Evolutionary conservation across 164 flowering plant species (phyloP).

Genomic region (Macadamia integrifolia): DNA sequence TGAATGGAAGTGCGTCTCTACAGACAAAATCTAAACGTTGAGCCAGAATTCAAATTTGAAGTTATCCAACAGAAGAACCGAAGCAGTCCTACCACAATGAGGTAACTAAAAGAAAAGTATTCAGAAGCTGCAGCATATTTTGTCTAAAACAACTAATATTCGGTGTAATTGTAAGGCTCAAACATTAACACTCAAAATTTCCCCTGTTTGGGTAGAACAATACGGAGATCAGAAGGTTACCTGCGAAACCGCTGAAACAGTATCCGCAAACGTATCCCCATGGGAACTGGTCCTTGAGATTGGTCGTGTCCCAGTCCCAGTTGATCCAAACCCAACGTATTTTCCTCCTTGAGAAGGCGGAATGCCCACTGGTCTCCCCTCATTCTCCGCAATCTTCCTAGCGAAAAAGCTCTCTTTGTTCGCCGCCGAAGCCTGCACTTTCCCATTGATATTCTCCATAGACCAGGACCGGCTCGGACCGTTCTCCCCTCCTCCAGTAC

Average conservation of each 20-base stretch:
- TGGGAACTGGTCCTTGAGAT: conserved; percentile 12
- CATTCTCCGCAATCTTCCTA: conserved; percentile 13
- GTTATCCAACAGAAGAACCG: not conserved
- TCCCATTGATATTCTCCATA: conserved; percentile 9
- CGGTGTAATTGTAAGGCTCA: no score
- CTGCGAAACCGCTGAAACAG: conserved; percentile 21
- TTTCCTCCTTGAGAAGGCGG: conserved; percentile 27
- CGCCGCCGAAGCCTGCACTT: conserved; percentile 9
- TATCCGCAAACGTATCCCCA: conserved; percentile 16
- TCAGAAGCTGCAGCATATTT: not conserved
- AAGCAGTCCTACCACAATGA: no score
- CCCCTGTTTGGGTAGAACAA: no score
- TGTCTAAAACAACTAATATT: not conserved
- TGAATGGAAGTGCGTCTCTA: no score
- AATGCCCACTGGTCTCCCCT: conserved; percentile 14
- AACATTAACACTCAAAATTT: not conserved
- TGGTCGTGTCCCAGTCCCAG: not conserved
- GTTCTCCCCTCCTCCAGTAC: not conserved
- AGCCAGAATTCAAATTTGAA: no score
- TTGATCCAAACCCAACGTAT: conserved; percentile 24
- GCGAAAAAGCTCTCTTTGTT: conserved; percentile 12
- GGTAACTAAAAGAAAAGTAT: not conserved
- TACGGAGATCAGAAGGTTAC: not conserved
- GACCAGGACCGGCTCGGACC: conserved; percentile 10
- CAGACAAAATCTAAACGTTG: no score